Evolutionary conservation across 768 basidiomycete species (phyloP).

Genomic region (Hysterangium stoloniferum): DNA sequence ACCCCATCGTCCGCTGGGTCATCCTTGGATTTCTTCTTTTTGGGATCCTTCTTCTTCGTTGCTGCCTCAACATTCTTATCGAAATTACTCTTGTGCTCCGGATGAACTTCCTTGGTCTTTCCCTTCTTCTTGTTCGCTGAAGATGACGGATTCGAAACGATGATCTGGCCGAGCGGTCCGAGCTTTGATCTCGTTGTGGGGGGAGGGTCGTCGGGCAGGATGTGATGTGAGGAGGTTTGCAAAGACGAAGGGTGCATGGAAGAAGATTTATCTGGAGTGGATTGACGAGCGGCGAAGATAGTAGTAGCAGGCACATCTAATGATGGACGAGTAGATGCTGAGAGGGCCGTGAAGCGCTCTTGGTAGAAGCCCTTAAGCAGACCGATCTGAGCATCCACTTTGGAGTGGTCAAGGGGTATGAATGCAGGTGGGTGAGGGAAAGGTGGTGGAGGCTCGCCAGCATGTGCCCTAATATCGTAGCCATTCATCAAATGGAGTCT

Average conservation of each 20-base stretch:
- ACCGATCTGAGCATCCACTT: conserved; percentile 75
- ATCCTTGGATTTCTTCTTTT: conserved; percentile 9
- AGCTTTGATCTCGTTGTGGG: conserved; percentile 56
- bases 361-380: conserved; percentile 74
- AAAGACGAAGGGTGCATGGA: conserved; percentile 11
- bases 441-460: conserved; percentile 61
- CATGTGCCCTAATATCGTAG: background rate
- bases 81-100: background rate
- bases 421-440: conserved; percentile 84
- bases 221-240: conserved; percentile 15
- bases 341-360: conserved; percentile 40
- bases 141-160: conserved; percentile 39
- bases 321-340: conserved; percentile 17
- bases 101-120: conserved; percentile 14
- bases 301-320: no score
- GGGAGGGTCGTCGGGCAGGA: conserved; percentile 61
- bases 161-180: conserved; percentile 71
- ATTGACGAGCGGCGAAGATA: conserved; percentile 6
- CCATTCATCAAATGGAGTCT: background rate
- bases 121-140: conserved; percentile 56
- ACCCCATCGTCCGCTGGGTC: background rate
- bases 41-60: conserved; percentile 7
- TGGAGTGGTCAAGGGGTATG: conserved; percentile 55
- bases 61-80: conserved; percentile 4
- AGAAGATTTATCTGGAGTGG: conserved; percentile 18